phyloP scores from a whole-genome alignment of 2,329 filamentous ascomycete species.

The Dendryphion nanum region DNA sequence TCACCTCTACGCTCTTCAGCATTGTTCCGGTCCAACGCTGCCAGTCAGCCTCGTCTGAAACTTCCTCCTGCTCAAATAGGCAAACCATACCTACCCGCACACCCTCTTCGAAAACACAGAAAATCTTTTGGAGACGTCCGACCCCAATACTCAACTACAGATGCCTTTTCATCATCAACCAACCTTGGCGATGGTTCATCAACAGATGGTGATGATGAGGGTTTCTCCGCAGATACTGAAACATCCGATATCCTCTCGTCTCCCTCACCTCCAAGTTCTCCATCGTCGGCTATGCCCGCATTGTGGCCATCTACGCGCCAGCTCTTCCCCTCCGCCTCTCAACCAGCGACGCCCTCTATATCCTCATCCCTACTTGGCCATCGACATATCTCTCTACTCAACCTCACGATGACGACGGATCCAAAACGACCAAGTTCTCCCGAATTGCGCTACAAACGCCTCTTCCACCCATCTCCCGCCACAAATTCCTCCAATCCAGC shows the following conservation, averaged over 20 bases:
- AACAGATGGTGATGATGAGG: conserved; percentile 23
- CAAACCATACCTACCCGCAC: conserved; percentile 16
- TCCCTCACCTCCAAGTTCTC: conserved; percentile 28
- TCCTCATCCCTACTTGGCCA: conserved; percentile 14
- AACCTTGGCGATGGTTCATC: conserved; percentile 25
- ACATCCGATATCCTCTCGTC: conserved; percentile 32
- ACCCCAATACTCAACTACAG: conserved; percentile 8
- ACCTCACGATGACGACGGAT: conserved; percentile 21
- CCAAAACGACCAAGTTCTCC: conserved; percentile 36
- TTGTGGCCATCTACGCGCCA: conserved; percentile 27
- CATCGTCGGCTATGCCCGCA: conserved; percentile 15
- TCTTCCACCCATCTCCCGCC: conserved; percentile 37
- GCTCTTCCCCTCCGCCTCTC: conserved; percentile 25
- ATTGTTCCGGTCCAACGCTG: not conserved
- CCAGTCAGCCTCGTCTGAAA: conserved; percentile 3
- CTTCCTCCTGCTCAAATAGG: conserved; percentile 4
- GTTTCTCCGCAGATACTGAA: conserved; percentile 29
- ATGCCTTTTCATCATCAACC: conserved; percentile 30
- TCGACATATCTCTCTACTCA: conserved; percentile 18
- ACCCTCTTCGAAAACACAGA: conserved; percentile 6
- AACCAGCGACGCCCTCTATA: conserved; percentile 24
- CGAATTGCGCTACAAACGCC: conserved; percentile 41
- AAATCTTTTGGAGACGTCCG: conserved; percentile 6
- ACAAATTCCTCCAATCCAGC: not conserved
- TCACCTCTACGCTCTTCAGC: not conserved